phyloP scores from a whole-genome alignment of 495 filamentous ascomycete genomes.

The Penicillium cataractarum region DNA sequence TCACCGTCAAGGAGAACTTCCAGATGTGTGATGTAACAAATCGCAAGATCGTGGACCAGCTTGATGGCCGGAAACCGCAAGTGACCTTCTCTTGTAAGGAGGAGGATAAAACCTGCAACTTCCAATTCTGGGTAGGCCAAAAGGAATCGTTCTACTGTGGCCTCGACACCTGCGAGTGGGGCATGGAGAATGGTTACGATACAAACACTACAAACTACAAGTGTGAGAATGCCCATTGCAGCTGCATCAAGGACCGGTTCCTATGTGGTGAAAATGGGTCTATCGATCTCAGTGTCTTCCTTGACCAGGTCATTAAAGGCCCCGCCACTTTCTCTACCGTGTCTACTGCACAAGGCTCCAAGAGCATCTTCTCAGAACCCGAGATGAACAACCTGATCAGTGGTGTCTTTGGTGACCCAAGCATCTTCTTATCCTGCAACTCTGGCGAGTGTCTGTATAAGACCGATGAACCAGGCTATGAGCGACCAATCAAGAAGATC shows the following conservation, averaged over 20 bases:
- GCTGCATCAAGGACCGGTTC: conserved; percentile 88
- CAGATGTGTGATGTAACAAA: conserved; percentile 99
- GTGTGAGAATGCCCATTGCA: conserved; percentile 82
- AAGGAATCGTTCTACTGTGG: conserved; percentile 95
- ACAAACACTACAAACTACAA: conserved; percentile 82
- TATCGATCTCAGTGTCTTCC: conserved; percentile 88
- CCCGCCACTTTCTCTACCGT: conserved; percentile 80
- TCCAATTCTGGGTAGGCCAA: conserved; percentile 97
- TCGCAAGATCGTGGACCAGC: conserved; percentile 81
- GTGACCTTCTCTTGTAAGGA: conserved; percentile 90
- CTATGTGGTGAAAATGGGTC: conserved; percentile 90
- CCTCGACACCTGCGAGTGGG: conserved; percentile 78
- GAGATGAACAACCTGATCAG: conserved; percentile 88
- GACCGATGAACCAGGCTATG: conserved; percentile 89
- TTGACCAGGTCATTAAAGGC: conserved; percentile 76
- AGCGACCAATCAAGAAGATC: conserved; percentile 87
- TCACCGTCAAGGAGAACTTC: conserved; percentile 90
- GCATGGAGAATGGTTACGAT: conserved; percentile 63
- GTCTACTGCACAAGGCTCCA: conserved; percentile 68
- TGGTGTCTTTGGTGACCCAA: conserved; percentile 85
- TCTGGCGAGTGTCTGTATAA: conserved; percentile 91
- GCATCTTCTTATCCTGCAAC: conserved; percentile 79
- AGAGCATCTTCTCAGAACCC: conserved; percentile 75
- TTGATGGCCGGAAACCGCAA: conserved; percentile 82
- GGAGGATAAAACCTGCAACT: conserved; percentile 76